Conservation (phyloP, 1,139 yeast species). For the Scheffersomyces parashehatae region DNA sequence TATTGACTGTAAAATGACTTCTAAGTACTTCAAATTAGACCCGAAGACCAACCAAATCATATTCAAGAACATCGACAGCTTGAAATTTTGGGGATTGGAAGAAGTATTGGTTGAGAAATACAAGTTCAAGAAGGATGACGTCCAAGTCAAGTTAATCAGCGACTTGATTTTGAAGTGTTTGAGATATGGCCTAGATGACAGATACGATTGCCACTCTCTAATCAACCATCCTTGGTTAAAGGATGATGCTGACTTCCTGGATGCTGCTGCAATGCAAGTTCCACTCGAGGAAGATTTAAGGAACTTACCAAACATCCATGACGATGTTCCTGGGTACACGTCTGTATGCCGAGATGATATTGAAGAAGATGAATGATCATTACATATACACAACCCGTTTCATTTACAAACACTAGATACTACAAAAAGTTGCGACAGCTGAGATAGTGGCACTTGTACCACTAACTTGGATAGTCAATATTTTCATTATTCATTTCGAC, state of each 20-base stretch:
- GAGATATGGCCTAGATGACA: slow-evolving; percentile 77
- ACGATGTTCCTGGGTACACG: slow-evolving; percentile 31
- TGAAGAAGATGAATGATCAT: neutral
- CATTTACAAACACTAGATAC: neutral
- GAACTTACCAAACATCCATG: slow-evolving; percentile 9
- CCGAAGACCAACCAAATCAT: slow-evolving; percentile 42
- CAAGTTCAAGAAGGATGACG: slow-evolving; percentile 39
- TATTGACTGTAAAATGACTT: slow-evolving; percentile 50
- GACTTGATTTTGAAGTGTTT: slow-evolving; percentile 52
- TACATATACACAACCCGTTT: neutral
- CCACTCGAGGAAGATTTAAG: slow-evolving; percentile 8
- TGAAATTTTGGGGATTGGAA: slow-evolving; percentile 68
- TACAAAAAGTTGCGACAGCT: neutral
- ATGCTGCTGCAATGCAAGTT: slow-evolving; percentile 26
- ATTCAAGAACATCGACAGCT: slow-evolving; percentile 57
- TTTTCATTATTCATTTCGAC: neutral
- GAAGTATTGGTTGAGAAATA: slow-evolving; percentile 75
- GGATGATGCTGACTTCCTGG: slow-evolving; percentile 62
- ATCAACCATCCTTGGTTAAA: slow-evolving; percentile 76
- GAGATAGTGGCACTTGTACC: neutral
- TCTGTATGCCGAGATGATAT: slow-evolving; percentile 21
- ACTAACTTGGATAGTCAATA: slow-evolving; percentile 2
- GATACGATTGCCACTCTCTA: slow-evolving; percentile 16
- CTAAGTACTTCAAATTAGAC: slow-evolving; percentile 51
- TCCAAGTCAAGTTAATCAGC: slow-evolving; percentile 28